Percentiles rank a stretch among this genome's conserved stretches.
Conservation (phyloP, 768 basidiomycete genomes). For the Rossbeevera mucosa region DNA sequence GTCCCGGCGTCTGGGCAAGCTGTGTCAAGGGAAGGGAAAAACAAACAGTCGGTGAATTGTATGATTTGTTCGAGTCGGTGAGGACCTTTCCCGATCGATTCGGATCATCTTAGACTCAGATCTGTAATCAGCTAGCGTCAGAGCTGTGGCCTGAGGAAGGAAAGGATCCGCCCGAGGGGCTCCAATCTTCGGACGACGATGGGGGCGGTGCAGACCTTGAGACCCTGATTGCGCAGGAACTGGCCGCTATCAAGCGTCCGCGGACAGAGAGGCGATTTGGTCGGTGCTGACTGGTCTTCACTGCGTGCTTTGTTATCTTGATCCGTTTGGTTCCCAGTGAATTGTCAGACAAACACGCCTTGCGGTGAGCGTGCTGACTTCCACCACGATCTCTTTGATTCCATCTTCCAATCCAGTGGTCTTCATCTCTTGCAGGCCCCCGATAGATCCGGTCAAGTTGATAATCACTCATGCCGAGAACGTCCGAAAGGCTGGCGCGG, state of each 20-base stretch:
- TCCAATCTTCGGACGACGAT: constrained; percentile 32
- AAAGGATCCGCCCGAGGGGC: constrained; percentile 21
- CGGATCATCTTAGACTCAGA: background rate
- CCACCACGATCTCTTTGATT: background rate
- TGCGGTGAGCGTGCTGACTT: constrained; percentile 47
- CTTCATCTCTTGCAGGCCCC: constrained; percentile 75
- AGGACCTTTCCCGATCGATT: constrained; percentile 21
- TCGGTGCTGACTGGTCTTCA: constrained; percentile 27
- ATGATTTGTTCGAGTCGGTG: constrained; percentile 75
- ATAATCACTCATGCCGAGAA: constrained; percentile 60
- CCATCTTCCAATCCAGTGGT: constrained; percentile 47
- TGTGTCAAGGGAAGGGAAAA: constrained; percentile 85
- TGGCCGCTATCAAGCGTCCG: constrained; percentile 65
- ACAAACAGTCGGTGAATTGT: constrained; percentile 69
- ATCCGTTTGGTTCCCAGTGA: constrained; percentile 40
- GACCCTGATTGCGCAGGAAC: constrained; percentile 65
- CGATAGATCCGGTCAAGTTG: constrained; percentile 71
- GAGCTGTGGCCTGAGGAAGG: constrained; percentile 62
- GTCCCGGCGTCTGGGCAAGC: constrained; percentile 83
- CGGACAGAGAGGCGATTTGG: constrained; percentile 62
- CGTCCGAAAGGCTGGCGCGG: constrained; percentile 56
- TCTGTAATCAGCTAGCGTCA: constrained; percentile 51
- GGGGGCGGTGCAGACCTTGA: constrained; percentile 54
- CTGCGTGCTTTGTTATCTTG: background rate
- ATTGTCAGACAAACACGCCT: constrained; percentile 73